Conservation (phyloP, 768 basidiomycete species). For the Russula sp. region DNA sequence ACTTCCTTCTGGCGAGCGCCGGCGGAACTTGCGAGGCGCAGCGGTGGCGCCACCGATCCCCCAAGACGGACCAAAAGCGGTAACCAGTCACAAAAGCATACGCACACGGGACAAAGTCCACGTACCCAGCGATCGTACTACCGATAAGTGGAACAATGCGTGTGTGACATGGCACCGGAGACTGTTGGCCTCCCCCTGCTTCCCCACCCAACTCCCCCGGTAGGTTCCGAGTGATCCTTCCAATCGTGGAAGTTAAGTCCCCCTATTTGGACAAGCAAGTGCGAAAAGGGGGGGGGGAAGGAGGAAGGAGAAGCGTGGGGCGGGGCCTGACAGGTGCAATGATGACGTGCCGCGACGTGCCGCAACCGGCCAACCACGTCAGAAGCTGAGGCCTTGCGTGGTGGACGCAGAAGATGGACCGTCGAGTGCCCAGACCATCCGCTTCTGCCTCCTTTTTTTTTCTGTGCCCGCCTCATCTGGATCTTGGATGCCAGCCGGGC, state of each 20-base stretch:
- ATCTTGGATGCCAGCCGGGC: not conserved
- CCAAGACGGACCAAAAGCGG: not conserved
- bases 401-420: constrained; percentile 10
- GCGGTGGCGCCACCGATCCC: constrained; percentile 15
- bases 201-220: constrained; percentile 10
- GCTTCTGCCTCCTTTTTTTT: constrained; percentile 9
- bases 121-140: constrained; percentile 18
- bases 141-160: constrained; percentile 10
- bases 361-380: constrained; percentile 18
- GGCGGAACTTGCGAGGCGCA: constrained; percentile 15
- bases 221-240: constrained; percentile 5
- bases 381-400: constrained; percentile 21
- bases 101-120: constrained; percentile 4
- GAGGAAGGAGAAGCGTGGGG: not conserved
- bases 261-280: not conserved
- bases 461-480: constrained; percentile 2
- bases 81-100: constrained; percentile 11
- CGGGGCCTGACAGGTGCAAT: not conserved
- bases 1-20: constrained; percentile 9
- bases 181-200: not conserved
- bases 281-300: not conserved
- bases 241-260: constrained; percentile 14
- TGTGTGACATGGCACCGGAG: constrained; percentile 15
- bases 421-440: constrained; percentile 13
- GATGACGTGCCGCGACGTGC: constrained; percentile 10